Percentiles rank a stretch among this genome's conserved stretches.
phyloP scores from a whole-genome alignment of 768 basidiomycete genomes.

The Boletus sp. region DNA sequence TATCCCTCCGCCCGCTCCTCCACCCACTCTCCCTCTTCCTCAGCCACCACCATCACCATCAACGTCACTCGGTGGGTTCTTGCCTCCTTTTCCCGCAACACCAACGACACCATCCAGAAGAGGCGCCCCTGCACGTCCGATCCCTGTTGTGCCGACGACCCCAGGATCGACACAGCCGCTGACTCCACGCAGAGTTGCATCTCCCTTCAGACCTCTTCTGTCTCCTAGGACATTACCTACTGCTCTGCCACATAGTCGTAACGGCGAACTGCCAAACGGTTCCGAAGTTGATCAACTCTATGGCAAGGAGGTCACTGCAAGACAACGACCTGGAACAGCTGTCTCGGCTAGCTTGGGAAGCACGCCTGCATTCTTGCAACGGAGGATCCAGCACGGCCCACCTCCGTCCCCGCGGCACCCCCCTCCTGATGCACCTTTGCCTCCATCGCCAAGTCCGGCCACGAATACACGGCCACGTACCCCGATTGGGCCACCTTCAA shows the following conservation, averaged over 20 bases:
- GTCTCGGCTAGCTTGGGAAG: constrained; percentile 6
- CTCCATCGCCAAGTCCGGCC: constrained; percentile 20
- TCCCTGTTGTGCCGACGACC: constrained; percentile 12
- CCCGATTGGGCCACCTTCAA: constrained; percentile 18
- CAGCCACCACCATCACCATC: constrained; percentile 25
- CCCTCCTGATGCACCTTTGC: constrained; percentile 31
- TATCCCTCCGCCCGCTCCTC: constrained; percentile 32
- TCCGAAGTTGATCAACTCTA: constrained; percentile 8
- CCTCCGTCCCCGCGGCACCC: constrained; percentile 28
- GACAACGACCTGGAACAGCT: constrained; percentile 16
- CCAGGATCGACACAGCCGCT: constrained; percentile 14
- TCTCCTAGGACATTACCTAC: constrained; percentile 11
- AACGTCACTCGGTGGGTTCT: neutral
- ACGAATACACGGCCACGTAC: constrained; percentile 8
- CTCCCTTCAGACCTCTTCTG: constrained; percentile 24
- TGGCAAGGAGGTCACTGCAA: constrained; percentile 6
- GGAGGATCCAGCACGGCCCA: constrained; percentile 24
- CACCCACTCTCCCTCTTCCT: constrained; percentile 31
- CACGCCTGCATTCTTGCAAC: constrained; percentile 30
- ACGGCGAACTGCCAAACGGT: neutral
- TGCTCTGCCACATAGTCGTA: neutral
- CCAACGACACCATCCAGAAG: constrained; percentile 9
- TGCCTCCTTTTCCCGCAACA: neutral
- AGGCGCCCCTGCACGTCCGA: constrained; percentile 12
- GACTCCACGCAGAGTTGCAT: constrained; percentile 14